Evolutionary conservation across 495 filamentous ascomycete species (phyloP).

Genomic region (Aspergillus sclerotioniger): DNA sequence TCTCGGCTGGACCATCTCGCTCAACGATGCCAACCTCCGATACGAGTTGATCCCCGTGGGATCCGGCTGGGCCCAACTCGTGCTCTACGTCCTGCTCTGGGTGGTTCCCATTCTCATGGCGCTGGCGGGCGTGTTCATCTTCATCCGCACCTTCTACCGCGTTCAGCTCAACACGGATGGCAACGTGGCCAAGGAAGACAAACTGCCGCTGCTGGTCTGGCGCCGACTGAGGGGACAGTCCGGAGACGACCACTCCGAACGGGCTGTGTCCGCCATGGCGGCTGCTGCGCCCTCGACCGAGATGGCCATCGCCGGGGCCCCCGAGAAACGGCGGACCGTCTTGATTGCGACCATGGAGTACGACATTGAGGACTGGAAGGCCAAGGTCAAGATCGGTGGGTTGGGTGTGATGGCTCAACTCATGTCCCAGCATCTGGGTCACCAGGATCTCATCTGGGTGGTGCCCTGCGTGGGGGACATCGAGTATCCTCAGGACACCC

Average conservation of each 20-base stretch:
- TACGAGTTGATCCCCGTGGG: slow-evolving; percentile 43
- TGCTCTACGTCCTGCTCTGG: slow-evolving; percentile 45
- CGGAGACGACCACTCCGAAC: background rate
- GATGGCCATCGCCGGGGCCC: slow-evolving; percentile 15
- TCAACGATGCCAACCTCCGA: slow-evolving; percentile 46
- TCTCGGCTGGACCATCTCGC: slow-evolving; percentile 41
- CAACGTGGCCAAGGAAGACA: slow-evolving; percentile 17
- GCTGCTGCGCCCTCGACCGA: slow-evolving; percentile 13
- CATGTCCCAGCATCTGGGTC: slow-evolving; percentile 1
- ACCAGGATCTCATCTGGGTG: slow-evolving; percentile 6
- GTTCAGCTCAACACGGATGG: slow-evolving; percentile 50
- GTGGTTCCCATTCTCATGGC: slow-evolving; percentile 42
- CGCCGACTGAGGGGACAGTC: slow-evolving; percentile 13
- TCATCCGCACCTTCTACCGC: slow-evolving; percentile 47
- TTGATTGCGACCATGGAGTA: slow-evolving; percentile 5
- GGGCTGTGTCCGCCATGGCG: slow-evolving; percentile 30
- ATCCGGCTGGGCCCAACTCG: slow-evolving; percentile 38
- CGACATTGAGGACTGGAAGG: slow-evolving; percentile 3
- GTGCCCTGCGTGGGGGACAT: slow-evolving; percentile 1
- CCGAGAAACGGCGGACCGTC: slow-evolving; percentile 14
- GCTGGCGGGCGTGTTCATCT: slow-evolving; percentile 40
- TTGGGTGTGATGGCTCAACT: slow-evolving; percentile 4
- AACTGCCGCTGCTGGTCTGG: slow-evolving; percentile 10
- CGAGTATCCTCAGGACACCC: background rate
- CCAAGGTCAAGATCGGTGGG: slow-evolving; percentile 3